Conservation (phyloP, 768 basidiomycete species). For the Leccinum variicolor region DNA sequence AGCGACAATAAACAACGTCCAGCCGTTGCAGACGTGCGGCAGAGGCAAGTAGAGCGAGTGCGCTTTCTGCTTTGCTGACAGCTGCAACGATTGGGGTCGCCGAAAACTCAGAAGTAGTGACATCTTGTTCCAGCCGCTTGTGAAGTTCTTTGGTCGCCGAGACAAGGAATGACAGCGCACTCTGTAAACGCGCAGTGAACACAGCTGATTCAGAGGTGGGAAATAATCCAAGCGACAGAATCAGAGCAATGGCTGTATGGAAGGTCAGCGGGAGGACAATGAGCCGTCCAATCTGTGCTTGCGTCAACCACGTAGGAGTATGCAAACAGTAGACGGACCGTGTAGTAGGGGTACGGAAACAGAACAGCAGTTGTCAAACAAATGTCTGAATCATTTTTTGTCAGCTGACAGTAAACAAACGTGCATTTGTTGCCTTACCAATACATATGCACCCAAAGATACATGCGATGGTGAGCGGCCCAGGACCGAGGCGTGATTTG, state of each 20-base stretch:
- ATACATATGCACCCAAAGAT: slow-evolving; percentile 60
- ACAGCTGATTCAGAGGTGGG: slow-evolving; percentile 59
- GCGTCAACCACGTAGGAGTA: background rate
- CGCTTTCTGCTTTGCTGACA: slow-evolving; percentile 41
- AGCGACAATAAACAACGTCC: slow-evolving; percentile 60
- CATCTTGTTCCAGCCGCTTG: slow-evolving; percentile 39
- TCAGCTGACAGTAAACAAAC: background rate
- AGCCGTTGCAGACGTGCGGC: slow-evolving; percentile 49
- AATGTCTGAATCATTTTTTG: slow-evolving; percentile 43
- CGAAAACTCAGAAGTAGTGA: slow-evolving; percentile 35
- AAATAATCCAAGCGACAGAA: slow-evolving; percentile 53
- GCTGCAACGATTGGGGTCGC: slow-evolving; percentile 31
- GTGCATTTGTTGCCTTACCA: slow-evolving; percentile 35
- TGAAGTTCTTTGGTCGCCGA: slow-evolving; percentile 45
- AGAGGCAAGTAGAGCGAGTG: slow-evolving; percentile 50
- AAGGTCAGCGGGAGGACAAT: slow-evolving; percentile 58
- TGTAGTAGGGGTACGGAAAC: slow-evolving; percentile 65
- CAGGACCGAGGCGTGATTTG: slow-evolving; percentile 57
- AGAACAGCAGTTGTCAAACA: slow-evolving; percentile 53
- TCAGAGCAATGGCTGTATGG: slow-evolving; percentile 55
- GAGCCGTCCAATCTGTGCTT: slow-evolving; percentile 41
- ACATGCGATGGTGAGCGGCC: slow-evolving; percentile 55
- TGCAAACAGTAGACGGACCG: slow-evolving; percentile 24
- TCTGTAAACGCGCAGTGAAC: slow-evolving; percentile 50
- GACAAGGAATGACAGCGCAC: slow-evolving; percentile 47